Conservation (phyloP, 371 early-diverging fungal genomes). For the Rhizopus delemar region DNA sequence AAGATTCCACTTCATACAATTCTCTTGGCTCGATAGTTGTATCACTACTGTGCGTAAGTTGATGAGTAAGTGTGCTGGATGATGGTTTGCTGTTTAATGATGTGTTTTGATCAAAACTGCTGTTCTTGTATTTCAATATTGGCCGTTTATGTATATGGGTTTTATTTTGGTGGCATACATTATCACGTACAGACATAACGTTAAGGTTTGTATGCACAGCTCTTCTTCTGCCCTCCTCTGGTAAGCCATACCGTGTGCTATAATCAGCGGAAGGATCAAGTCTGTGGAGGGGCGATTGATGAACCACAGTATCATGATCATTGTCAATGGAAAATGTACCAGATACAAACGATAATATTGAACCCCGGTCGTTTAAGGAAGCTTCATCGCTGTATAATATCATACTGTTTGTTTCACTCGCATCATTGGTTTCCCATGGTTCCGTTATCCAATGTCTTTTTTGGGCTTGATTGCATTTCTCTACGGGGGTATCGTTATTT, state of each 20-base stretch:
- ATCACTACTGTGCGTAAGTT: conserved; percentile 6
- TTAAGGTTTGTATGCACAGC: conserved; percentile 23
- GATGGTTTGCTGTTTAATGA: conserved; percentile 3
- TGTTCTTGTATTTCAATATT: background rate
- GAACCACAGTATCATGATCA: background rate
- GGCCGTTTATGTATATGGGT: background rate
- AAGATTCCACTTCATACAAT: conserved; percentile 1
- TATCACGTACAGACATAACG: background rate
- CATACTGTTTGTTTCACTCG: background rate
- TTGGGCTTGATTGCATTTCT: background rate
- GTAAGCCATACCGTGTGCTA: background rate
- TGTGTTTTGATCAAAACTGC: background rate
- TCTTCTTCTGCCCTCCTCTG: conserved; percentile 20
- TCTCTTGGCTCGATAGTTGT: background rate
- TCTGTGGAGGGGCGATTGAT: conserved; percentile 12
- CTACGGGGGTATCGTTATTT: too few relatives aligned
- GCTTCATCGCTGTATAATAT: background rate
- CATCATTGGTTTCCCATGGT: conserved; percentile 6
- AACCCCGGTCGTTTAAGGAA: conserved; percentile 14
- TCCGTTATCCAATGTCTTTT: conserved; percentile 7
- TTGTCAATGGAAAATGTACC: conserved; percentile 20
- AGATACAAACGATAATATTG: conserved; percentile 22
- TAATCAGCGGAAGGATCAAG: conserved; percentile 4
- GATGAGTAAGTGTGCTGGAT: conserved; percentile 15
- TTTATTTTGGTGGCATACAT: background rate